Evolutionary conservation across 2,329 filamentous ascomycete species (phyloP).

Genomic region (Trichoderma sp.): DNA sequence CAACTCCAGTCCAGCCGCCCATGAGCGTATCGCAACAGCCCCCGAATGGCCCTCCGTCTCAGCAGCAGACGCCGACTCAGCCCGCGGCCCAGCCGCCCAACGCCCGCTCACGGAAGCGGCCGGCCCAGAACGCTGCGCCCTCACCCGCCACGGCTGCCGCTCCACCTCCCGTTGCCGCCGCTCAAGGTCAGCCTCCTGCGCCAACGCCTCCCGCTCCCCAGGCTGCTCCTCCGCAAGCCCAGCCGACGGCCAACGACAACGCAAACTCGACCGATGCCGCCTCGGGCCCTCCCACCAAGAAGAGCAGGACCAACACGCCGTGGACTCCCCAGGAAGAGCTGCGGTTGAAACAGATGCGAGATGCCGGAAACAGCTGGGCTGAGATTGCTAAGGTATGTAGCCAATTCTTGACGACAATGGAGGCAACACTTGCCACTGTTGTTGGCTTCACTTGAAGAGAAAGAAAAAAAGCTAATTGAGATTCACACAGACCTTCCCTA

Average conservation of each 20-base stretch:
- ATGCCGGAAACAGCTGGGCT: conserved; percentile 91
- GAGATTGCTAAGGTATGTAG: conserved; percentile 94
- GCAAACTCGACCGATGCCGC: conserved; percentile 31
- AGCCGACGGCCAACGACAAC: conserved; percentile 32
- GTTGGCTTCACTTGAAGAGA: neutral
- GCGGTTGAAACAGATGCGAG: conserved; percentile 88
- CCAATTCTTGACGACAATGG: neutral
- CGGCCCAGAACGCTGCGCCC: conserved; percentile 39
- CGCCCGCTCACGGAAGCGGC: conserved; percentile 43
- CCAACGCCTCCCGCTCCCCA: conserved; percentile 34
- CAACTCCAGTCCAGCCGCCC: conserved; percentile 41
- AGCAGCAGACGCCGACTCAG: conserved; percentile 40
- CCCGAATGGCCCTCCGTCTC: conserved; percentile 33
- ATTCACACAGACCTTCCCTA: conserved; percentile 72
- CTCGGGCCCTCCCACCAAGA: conserved; percentile 67
- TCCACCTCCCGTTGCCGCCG: conserved; percentile 34
- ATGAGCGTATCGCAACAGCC: conserved; percentile 46
- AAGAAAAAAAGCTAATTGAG: neutral
- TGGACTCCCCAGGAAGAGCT: conserved; percentile 96
- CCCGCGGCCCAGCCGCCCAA: conserved; percentile 36
- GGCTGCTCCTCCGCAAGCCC: conserved; percentile 30
- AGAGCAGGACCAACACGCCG: conserved; percentile 96
- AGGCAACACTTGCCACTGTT: neutral
- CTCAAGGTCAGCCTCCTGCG: conserved; percentile 34
- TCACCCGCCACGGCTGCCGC: conserved; percentile 38